Percentiles rank a stretch among this genome's conserved stretches.
Conservation (phyloP, 352 stramenopile genomes). For the Phytophthora constricta region DNA sequence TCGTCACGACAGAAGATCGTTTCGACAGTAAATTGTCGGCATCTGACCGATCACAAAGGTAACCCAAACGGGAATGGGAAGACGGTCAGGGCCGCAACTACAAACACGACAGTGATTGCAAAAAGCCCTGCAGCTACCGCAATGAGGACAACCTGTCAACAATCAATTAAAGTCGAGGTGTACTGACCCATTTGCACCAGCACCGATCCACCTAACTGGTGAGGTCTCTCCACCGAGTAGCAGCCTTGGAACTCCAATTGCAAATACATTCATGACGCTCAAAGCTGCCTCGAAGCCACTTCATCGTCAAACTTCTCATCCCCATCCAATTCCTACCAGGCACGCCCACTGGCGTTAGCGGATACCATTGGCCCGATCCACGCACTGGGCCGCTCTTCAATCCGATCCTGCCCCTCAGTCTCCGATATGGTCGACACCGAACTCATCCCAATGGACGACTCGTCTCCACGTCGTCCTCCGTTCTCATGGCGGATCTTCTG, state of each 20-base stretch:
- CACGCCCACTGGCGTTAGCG: too few species aligned
- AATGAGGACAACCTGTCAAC: conserved; percentile 17
- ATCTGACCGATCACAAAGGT: too few species aligned
- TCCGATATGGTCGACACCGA: background rate
- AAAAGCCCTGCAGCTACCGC: background rate
- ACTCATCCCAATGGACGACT: background rate
- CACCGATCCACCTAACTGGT: conserved; percentile 13
- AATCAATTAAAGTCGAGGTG: conserved; percentile 13
- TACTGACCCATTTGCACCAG: conserved; percentile 22
- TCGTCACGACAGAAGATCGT: conserved; percentile 3
- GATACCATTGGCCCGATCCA: background rate
- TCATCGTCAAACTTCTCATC: background rate
- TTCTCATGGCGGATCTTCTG: conserved; percentile 71
- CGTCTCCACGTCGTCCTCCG: background rate
- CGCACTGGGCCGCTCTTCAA: background rate
- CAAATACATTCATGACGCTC: conserved; percentile 6
- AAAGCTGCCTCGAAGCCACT: background rate
- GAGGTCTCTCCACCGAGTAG: conserved; percentile 31
- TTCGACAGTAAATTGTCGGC: too few species aligned
- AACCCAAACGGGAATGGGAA: conserved; percentile 16
- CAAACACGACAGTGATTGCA: conserved; percentile 12
- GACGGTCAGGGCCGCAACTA: conserved; percentile 6
- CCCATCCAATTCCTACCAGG: background rate
- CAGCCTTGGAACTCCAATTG: conserved; percentile 39
- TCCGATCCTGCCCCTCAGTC: background rate